A percentile compares a stretch with the other conserved stretches of the same genome.
Conservation (phyloP, 768 basidiomycete species). For the Boletus sp. region DNA sequence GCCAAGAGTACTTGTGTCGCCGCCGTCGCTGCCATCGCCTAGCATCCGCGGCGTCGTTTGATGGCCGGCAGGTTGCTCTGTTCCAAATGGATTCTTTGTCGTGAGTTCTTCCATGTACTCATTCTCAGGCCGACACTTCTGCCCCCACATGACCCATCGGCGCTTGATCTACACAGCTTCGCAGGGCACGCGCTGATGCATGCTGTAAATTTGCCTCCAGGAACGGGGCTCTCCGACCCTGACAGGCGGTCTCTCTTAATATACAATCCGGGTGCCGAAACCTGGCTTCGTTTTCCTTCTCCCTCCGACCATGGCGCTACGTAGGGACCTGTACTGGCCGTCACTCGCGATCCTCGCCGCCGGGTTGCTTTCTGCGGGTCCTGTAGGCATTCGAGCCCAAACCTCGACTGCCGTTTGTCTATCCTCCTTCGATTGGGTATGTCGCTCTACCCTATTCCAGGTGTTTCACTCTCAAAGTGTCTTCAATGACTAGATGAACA, state of each 20-base stretch:
- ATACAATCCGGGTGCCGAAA: neutral
- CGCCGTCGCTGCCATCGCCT: neutral
- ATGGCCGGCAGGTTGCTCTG: too few species aligned
- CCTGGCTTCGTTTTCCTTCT: neutral
- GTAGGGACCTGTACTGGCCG: conserved; percentile 4
- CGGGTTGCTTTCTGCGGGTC: conserved; percentile 18
- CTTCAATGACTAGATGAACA: conserved; percentile 28
- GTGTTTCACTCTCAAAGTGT: neutral
- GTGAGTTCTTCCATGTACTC: neutral
- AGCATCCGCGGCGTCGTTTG: neutral
- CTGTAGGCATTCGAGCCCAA: conserved; percentile 20
- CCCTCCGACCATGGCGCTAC: conserved; percentile 9
- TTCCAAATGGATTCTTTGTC: neutral
- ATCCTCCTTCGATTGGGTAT: conserved; percentile 26
- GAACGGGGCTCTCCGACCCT: neutral
- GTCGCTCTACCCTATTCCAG: neutral
- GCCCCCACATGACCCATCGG: neutral
- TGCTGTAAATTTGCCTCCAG: conserved; percentile 14
- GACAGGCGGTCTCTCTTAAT: neutral
- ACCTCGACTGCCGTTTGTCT: conserved; percentile 21
- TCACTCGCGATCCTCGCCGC: conserved; percentile 16
- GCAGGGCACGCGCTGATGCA: neutral
- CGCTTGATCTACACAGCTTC: neutral
- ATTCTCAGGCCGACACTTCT: neutral
- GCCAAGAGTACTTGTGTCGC: neutral